Evolutionary conservation across 2,329 filamentous ascomycete species (phyloP).

Genomic region (Ustulina deusta): DNA sequence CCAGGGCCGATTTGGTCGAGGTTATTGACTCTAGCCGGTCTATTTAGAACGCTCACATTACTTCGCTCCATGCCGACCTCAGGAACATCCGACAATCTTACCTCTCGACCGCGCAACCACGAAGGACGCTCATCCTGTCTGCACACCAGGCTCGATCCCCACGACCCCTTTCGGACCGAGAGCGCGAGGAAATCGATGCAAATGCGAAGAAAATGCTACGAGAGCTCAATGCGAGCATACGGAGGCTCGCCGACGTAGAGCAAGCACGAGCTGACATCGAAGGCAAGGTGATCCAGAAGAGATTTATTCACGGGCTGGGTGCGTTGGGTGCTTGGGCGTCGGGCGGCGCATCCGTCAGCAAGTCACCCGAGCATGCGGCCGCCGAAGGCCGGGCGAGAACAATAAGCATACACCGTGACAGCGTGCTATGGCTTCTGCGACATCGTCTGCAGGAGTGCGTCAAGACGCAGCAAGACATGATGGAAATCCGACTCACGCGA

Average conservation of each 20-base stretch:
- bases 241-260: constrained; percentile 83
- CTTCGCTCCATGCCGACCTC: constrained; percentile 82
- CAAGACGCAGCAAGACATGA: constrained; percentile 87
- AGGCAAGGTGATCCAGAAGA: constrained; percentile 76
- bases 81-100: constrained; percentile 88
- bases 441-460: constrained; percentile 81
- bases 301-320: constrained; percentile 74
- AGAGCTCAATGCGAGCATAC: constrained; percentile 85
- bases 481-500: constrained; percentile 85
- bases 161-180: constrained; percentile 77
- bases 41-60: constrained; percentile 80
- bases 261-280: constrained; percentile 83
- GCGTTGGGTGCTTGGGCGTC: constrained; percentile 73
- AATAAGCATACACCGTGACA: constrained; percentile 79
- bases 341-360: constrained; percentile 66
- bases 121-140: constrained; percentile 63
- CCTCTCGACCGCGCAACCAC: constrained; percentile 81
- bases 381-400: constrained; percentile 79
- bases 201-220: constrained; percentile 87
- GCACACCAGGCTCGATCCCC: constrained; percentile 58
- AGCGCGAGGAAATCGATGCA: constrained; percentile 88
- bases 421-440: constrained; percentile 84
- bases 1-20: not conserved
- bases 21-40: constrained; percentile 33
- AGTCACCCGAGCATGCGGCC: constrained; percentile 72